Base-by-base conservation (phyloP, 345 rosid genomes). In the Anacardium occidentale region DNA sequence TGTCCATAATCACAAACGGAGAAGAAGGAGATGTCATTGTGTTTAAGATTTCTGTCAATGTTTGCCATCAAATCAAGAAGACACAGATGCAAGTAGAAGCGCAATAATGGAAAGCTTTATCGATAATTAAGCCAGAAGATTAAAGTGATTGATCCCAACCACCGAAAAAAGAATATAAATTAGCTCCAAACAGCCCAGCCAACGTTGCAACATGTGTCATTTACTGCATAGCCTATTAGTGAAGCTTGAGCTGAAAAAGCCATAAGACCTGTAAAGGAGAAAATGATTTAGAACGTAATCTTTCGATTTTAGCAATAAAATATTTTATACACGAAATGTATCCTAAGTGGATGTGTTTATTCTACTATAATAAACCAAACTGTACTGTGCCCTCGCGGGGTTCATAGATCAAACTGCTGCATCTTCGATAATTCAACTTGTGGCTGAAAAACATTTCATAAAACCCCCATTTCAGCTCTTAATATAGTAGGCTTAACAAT, bases 61-160 rank as follows among this genome's bases (percentile, higher is more conserved):
- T 64, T n/a, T 64, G 58, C 56, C 76, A 64, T 73, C 76, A 55
- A 73, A 73, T 56, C 76, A 73, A 55, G 45, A 42, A 73, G 69
- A 73, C n/a, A 24, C 7, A 64, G 64, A 64, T 69, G 24, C 62
- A 61, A 47, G 26, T 60, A 59, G 50, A 47, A 59, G 9, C 0
- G 20, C 69, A 73, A 73, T 73, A 64, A 73, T 64, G 62, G 44
- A 64, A 40, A 17, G 42, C 70, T 40, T 73, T 26, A 53, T 73
- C 11, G 57, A 64, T 63, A 64, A 73, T 64, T 57, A 73, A 65
- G 76, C 64, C 70, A 64, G 0, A 64, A 64, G 63, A 58, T 56
- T 42, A 63, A 56, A 64, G 72, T 59, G 71, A 70, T 63, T 63
- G 74, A 71, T 51, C 22, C 75, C 69, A 75, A 60, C 63, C 0